phyloP scores from a whole-genome alignment of 1,284 basidiomycete genomes.

The Cystobasidium slooffiae region DNA sequence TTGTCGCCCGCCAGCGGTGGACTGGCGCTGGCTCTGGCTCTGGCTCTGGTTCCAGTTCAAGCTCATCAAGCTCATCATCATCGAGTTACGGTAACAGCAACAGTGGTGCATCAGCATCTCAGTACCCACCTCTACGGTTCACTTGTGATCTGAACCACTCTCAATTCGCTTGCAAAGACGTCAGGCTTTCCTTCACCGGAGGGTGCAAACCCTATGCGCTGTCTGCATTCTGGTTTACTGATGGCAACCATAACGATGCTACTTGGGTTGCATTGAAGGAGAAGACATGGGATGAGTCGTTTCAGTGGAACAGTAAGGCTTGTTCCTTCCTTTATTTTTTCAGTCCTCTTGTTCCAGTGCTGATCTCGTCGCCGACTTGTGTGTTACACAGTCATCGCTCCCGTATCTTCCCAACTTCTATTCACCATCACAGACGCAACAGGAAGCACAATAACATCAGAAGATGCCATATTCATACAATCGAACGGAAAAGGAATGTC shows the following conservation, averaged over 20 bases:
- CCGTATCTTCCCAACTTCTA: conserved; percentile 10
- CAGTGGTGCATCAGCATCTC: not conserved
- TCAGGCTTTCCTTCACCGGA: conserved; percentile 12
- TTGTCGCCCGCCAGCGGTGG: not conserved
- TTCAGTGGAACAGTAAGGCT: conserved; percentile 28
- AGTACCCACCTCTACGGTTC: conserved; percentile 12
- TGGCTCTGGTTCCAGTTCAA: not conserved
- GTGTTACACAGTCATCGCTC: conserved; percentile 12
- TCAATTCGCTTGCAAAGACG: conserved; percentile 12
- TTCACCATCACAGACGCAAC: conserved; percentile 32
- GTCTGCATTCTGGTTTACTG: conserved; percentile 16
- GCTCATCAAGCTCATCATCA: too few species aligned
- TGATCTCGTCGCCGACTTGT: not conserved
- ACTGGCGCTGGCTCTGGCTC: not conserved
- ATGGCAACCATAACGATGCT: not conserved
- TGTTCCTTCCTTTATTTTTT: not conserved
- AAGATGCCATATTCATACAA: conserved; percentile 23
- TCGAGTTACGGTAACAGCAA: not conserved
- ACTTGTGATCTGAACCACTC: conserved; percentile 18
- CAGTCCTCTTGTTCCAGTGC: not conserved
- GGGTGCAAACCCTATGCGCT: conserved; percentile 27
- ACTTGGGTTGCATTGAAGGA: conserved; percentile 28
- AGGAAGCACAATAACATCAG: conserved; percentile 16
- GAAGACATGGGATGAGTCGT: conserved; percentile 22
- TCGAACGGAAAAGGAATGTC: conserved; percentile 12